Evolutionary conservation across 805 yeast species (phyloP).

Genomic region (Saccharomycopsis guyanensis): DNA sequence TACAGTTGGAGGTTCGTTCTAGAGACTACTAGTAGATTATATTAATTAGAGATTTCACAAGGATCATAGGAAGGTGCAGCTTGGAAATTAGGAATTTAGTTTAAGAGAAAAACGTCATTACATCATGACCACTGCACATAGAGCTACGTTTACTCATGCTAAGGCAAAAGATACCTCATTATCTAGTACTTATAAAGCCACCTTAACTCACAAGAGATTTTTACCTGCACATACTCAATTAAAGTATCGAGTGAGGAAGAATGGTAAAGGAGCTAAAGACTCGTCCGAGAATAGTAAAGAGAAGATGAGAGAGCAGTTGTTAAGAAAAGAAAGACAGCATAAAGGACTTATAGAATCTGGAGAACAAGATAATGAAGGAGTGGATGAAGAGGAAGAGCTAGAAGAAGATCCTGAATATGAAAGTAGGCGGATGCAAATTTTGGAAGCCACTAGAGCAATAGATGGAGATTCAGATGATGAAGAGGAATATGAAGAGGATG

Average conservation of each 20-base stretch:
- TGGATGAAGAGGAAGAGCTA: not conserved
- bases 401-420: not conserved
- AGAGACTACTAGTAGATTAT: too few species aligned
- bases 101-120: too few species aligned
- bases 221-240: slow-evolving; percentile 19
- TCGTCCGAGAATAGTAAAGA: not conserved
- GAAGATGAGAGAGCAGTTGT: slow-evolving; percentile 3
- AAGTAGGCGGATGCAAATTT: not conserved
- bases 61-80: too few species aligned
- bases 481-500: not conserved
- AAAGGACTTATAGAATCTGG: too few species aligned
- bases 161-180: slow-evolving; percentile 19
- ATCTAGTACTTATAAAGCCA: slow-evolving; percentile 12
- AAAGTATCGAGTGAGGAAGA: slow-evolving; percentile 11
- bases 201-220: slow-evolving; percentile 17
- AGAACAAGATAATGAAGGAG: not conserved
- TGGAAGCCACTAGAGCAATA: not conserved
- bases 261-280: not conserved
- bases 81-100: too few species aligned
- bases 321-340: slow-evolving; percentile 5
- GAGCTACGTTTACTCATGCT: slow-evolving; percentile 21
- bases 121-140: slow-evolving; percentile 21
- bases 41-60: too few species aligned
- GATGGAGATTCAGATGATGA: slow-evolving; percentile 2
- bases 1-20: too few species aligned